Evolutionary conservation across 148 eudicot genomes (phyloP).

Genomic region (Rhododendron ferrugineum): DNA sequence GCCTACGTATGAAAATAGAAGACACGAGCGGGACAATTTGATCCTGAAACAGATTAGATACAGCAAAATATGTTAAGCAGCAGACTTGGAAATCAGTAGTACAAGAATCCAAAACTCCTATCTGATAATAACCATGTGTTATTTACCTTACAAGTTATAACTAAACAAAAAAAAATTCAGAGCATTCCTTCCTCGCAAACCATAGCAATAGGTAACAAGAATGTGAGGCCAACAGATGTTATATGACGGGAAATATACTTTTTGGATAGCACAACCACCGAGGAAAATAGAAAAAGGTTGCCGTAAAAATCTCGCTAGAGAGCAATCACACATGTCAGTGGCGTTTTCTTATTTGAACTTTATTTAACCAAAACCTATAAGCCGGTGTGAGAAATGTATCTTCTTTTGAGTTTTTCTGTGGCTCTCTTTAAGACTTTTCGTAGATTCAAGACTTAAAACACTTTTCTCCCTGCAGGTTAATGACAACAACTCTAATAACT

Average conservation of each 20-base stretch:
- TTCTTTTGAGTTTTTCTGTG: background rate
- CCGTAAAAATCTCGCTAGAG: background rate
- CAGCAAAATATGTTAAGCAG: background rate
- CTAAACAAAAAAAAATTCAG: background rate
- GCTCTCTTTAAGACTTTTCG: background rate
- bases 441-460: background rate
- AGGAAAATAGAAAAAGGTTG: background rate
- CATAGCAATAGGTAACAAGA: background rate
- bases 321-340: background rate
- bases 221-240: background rate
- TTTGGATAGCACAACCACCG: background rate
- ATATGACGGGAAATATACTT: background rate
- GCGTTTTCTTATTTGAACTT: background rate
- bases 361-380: background rate
- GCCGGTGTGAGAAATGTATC: background rate
- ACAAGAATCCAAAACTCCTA: background rate
- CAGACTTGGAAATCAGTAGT: background rate
- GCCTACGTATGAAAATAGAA: slow-evolving; percentile 68
- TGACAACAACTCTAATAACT: background rate
- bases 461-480: too few relatives aligned
- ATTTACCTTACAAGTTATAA: background rate
- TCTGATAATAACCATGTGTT: background rate
- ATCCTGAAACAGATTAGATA: slow-evolving; percentile 48
- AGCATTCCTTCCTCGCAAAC: background rate
- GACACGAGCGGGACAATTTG: slow-evolving; percentile 64